Conservation (phyloP, 2,329 filamentous ascomycete species). For the Blastomyces percursus region DNA sequence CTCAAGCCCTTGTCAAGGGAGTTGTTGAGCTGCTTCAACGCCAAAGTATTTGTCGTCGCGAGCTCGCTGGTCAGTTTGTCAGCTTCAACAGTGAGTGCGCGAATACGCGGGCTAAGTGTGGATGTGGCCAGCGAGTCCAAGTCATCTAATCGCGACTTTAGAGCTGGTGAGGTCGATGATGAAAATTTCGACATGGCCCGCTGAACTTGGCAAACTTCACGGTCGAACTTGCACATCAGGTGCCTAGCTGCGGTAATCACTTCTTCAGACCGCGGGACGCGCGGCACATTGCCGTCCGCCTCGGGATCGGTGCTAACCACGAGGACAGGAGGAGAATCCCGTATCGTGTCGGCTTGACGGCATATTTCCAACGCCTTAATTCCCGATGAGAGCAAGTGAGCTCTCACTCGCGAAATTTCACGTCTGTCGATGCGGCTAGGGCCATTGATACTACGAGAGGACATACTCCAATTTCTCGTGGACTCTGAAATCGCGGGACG, state of each 20-base stretch:
- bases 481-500: conserved; percentile 30
- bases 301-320: conserved; percentile 15
- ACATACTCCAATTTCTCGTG: conserved; percentile 49
- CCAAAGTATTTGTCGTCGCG: conserved; percentile 62
- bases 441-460: conserved; percentile 36
- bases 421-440: conserved; percentile 44
- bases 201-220: conserved; percentile 35
- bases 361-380: conserved; percentile 78
- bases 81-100: conserved; percentile 61
- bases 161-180: conserved; percentile 32
- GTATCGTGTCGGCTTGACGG: conserved; percentile 47
- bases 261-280: conserved; percentile 40
- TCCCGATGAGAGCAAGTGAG: conserved; percentile 71
- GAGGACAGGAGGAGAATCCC: conserved; percentile 27
- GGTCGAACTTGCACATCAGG: conserved; percentile 40
- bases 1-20: conserved; percentile 58
- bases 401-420: conserved; percentile 70
- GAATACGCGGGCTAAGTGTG: conserved; percentile 48
- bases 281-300: conserved; percentile 25
- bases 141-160: conserved; percentile 35
- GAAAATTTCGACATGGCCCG: conserved; percentile 38
- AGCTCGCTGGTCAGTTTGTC: conserved; percentile 69
- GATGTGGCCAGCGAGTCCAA: conserved; percentile 40
- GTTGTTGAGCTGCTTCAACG: conserved; percentile 70
- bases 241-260: conserved; percentile 44